These are phyloP conservation scores for Penicillium thymicola DNA, from an alignment of 2,329 filamentous ascomycete genomes.

Conservation along the genomic window DNA sequence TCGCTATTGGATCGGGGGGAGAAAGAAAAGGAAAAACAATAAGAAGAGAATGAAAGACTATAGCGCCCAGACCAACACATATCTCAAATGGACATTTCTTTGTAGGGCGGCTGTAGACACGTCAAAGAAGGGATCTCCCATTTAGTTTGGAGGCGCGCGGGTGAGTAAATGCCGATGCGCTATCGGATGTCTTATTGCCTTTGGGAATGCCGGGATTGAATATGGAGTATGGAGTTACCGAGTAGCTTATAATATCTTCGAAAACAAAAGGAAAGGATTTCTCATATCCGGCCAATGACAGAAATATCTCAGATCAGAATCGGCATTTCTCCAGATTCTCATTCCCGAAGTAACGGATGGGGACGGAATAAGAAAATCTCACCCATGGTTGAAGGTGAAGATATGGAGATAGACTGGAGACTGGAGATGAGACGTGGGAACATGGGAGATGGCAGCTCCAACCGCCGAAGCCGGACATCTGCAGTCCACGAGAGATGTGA, in stretches of 20 bases:
- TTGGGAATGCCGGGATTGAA: too few species aligned
- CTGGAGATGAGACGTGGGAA: too few species aligned
- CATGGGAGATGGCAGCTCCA: neutral
- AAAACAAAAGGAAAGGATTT: neutral
- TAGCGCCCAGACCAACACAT: too few species aligned
- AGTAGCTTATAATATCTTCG: neutral
- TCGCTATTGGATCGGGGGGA: neutral
- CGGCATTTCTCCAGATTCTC: constrained; percentile 4
- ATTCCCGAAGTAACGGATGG: neutral
- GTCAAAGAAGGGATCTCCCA: neutral
- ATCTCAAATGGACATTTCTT: neutral
- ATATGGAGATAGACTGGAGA: neutral
- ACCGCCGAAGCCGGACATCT: neutral
- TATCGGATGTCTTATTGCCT: neutral
- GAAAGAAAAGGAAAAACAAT: neutral
- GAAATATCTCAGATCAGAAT: neutral
- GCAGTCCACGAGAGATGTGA: constrained; percentile 4
- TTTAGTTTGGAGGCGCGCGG: neutral
- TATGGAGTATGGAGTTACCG: too few species aligned
- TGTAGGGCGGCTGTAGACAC: neutral
- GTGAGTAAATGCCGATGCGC: neutral
- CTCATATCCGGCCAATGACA: neutral
- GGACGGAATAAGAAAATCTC: neutral
- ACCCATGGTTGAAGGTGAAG: neutral
- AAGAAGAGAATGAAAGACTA: neutral